Conservation (phyloP, 2,329 filamentous ascomycete species). For the Aspergillus cejpii region DNA sequence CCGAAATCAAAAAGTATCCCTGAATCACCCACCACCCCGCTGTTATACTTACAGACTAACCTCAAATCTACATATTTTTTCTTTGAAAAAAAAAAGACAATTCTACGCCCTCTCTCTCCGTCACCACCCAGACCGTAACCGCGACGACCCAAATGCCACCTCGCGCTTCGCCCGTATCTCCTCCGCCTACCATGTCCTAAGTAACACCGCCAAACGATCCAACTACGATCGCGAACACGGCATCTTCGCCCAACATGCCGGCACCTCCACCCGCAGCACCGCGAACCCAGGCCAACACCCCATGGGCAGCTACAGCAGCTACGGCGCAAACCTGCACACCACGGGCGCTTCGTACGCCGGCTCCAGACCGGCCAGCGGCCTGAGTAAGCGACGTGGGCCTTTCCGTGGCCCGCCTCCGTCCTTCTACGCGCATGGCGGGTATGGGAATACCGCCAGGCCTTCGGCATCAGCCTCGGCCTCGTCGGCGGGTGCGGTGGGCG, state of each 20-base stretch:
- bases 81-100: too few species aligned
- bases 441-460: constrained; percentile 47
- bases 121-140: constrained; percentile 91
- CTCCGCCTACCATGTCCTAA: constrained; percentile 74
- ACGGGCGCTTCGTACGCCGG: constrained; percentile 44
- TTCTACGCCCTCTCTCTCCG: constrained; percentile 90
- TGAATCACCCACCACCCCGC: constrained; percentile 3
- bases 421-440: constrained; percentile 78
- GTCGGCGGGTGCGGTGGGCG: constrained; percentile 6
- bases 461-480: constrained; percentile 10
- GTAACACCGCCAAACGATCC: constrained; percentile 64
- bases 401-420: constrained; percentile 83
- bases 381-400: constrained; percentile 66
- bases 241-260: constrained; percentile 30
- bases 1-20: constrained; percentile 75
- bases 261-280: constrained; percentile 28
- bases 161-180: constrained; percentile 74
- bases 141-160: constrained; percentile 62
- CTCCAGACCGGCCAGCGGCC: constrained; percentile 68
- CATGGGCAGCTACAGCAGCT: constrained; percentile 51
- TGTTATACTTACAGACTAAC: neutral
- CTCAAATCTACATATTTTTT: too few species aligned
- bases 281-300: constrained; percentile 29
- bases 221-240: constrained; percentile 64
- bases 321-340: constrained; percentile 29